A percentile compares a stretch with the other conserved stretches of the same genome.
These are phyloP conservation scores for Leccinum subtestaceum DNA, from an alignment of 768 basidiomycete species.

Conservation along the genomic window DNA sequence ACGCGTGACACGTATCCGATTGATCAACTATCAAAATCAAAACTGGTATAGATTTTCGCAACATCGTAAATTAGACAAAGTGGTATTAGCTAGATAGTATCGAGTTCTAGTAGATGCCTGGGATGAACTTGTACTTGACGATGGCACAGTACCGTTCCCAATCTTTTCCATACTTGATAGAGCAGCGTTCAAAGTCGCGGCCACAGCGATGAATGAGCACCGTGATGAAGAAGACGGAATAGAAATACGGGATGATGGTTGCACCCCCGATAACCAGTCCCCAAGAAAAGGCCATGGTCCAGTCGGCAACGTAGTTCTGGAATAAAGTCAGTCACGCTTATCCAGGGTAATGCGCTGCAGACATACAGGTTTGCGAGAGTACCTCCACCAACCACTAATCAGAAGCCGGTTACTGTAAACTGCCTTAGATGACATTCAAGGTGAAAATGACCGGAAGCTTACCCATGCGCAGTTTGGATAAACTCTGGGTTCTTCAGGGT, in stretches of 20 bases:
- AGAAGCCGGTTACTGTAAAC: slow-evolving; percentile 78
- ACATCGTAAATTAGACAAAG: slow-evolving; percentile 1
- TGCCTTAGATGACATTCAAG: slow-evolving; percentile 6
- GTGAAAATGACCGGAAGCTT: slow-evolving; percentile 14
- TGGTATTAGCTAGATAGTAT: slow-evolving; percentile 15
- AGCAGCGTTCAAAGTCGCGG: slow-evolving; percentile 94
- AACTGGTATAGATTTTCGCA: not conserved
- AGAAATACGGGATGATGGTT: slow-evolving; percentile 91
- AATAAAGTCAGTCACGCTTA: not conserved
- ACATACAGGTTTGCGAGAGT: slow-evolving; percentile 86
- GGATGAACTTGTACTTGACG: slow-evolving; percentile 90
- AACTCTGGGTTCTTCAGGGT: slow-evolving; percentile 82
- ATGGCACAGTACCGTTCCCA: slow-evolving; percentile 88
- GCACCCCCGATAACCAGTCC: slow-evolving; percentile 73
- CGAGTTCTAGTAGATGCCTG: slow-evolving; percentile 65
- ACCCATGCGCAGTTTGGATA: slow-evolving; percentile 95
- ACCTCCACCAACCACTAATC: slow-evolving; percentile 92
- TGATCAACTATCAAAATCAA: not conserved
- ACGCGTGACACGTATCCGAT: slow-evolving; percentile 9
- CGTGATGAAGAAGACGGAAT: slow-evolving; percentile 92
- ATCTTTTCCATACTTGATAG: slow-evolving; percentile 89
- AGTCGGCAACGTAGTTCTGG: slow-evolving; percentile 93
- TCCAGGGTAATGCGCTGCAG: not conserved
- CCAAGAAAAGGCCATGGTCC: slow-evolving; percentile 83
- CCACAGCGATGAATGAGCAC: slow-evolving; percentile 90